These are phyloP conservation scores for Paraglomus brasilianum DNA, from an alignment of 192 early-diverging fungal genomes.

Conservation along the genomic window DNA sequence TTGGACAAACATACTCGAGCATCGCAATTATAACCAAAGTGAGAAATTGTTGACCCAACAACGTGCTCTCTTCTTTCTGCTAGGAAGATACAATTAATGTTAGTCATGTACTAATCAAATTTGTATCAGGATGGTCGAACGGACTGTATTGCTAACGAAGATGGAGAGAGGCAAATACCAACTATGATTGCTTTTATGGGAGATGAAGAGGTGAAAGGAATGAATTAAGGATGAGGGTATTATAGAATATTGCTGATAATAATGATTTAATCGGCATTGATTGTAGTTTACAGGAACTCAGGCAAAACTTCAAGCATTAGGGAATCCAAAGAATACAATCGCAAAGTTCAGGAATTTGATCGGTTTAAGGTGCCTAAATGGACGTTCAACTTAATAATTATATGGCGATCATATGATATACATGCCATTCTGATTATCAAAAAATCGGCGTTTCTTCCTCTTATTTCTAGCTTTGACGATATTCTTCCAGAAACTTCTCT, in stretches of 20 bases:
- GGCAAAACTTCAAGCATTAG: constrained; percentile 80
- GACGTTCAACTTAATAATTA: constrained; percentile 13
- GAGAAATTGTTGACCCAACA: constrained; percentile 14
- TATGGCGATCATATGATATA: background rate
- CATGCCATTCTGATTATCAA: background rate
- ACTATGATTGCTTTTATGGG: constrained; percentile 89
- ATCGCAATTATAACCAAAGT: constrained; percentile 83
- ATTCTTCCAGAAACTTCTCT: no score
- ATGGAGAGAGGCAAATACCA: constrained; percentile 95
- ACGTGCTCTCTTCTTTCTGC: background rate
- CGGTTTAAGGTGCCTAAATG: constrained; percentile 68
- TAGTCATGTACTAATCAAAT: background rate
- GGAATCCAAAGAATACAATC: constrained; percentile 91
- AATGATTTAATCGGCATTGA: constrained; percentile 21
- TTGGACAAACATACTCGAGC: constrained; percentile 77
- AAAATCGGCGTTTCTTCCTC: background rate
- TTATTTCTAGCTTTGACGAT: background rate
- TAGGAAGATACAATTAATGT: background rate
- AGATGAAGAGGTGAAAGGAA: constrained; percentile 79
- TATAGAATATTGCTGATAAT: background rate
- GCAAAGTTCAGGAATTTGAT: constrained; percentile 82
- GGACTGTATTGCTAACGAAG: constrained; percentile 96
- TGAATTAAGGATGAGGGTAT: constrained; percentile 33
- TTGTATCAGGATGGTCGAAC: constrained; percentile 58
- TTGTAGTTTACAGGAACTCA: constrained; percentile 55